Evolutionary conservation across 2,329 filamentous ascomycete species (phyloP), one percentile per base, ranked within the genome.

Genomic region (Penicillium glabrum): DNA sequence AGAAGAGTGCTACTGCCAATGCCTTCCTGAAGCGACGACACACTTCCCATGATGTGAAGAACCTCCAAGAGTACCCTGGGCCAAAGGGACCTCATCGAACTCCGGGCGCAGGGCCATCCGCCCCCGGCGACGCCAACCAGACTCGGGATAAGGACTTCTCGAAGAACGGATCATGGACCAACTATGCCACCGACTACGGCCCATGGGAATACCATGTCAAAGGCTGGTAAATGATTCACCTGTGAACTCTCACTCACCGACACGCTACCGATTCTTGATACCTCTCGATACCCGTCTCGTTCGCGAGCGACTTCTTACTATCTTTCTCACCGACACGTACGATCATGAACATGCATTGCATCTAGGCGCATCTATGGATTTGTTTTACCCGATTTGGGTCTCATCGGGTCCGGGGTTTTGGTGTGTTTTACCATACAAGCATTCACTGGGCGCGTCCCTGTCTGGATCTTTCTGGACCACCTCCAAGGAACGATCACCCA

Each of bases 11-110:
- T 33, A 93, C 91, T 8, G 90, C 88, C 67, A 93, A 93, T 62
- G 91, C 93, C 1, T 90, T 93, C 53, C 82, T 96, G 56, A 96
- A 96, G 81, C 86, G 93, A 61, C 84, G 91, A 58, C 92, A 97
- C 72, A 96, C 93, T 21, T 90, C 93, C 2, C 90, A 93, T 63
- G 93, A 97, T 70, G 87, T 97, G 61, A 89, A 90, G 60, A 96
- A 96, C 74, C 82, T 98, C 44, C 89, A 89, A 77, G 86, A 95
- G 73, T 91, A 89, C 68, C 90, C 91, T 5, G 87, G 90, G 64
- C 75, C 80, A 3, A 83, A 82, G 69, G 76, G 80, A 3, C 84
- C 80, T 74, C 84, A 84, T 75, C 63, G 63, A 29, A 62, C 58
- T 44, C 63, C 66, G 7, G 53, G 54, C 21, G 49, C 59, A 2